A percentile compares a stretch with the other conserved stretches of the same genome.
phyloP scores from a whole-genome alignment of 2,329 filamentous ascomycete species.

The Colletotrichum coccodes region DNA sequence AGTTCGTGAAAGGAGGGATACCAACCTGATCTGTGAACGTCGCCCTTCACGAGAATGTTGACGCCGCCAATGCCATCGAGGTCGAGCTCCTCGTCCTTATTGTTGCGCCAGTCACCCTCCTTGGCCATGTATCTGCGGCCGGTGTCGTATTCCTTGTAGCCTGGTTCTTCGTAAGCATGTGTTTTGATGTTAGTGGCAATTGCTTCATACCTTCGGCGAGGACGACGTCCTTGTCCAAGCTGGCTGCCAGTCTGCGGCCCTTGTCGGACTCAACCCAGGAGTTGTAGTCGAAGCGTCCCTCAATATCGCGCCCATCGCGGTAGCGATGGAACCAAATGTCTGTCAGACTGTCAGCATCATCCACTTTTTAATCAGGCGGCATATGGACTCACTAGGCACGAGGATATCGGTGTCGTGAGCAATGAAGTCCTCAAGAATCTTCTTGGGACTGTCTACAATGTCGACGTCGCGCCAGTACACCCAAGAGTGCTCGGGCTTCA shows the following conservation, averaged over 20 bases:
- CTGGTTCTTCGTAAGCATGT: conserved; percentile 52
- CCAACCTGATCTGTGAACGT: conserved; percentile 93
- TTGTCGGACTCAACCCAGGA: conserved; percentile 97
- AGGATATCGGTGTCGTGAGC: conserved; percentile 93
- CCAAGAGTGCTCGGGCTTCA: conserved; percentile 97
- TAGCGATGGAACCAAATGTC: conserved; percentile 98
- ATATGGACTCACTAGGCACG: conserved; percentile 82
- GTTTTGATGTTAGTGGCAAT: neutral
- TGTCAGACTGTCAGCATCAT: conserved; percentile 48
- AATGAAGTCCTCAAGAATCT: conserved; percentile 94
- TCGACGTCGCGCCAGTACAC: conserved; percentile 99
- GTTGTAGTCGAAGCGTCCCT: conserved; percentile 99
- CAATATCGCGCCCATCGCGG: conserved; percentile 82
- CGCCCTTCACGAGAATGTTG: conserved; percentile 96
- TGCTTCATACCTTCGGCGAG: conserved; percentile 81
- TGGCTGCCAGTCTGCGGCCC: conserved; percentile 77
- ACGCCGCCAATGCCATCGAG: conserved; percentile 97
- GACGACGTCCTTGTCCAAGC: conserved; percentile 81
- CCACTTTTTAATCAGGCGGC: neutral
- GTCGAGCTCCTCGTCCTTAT: conserved; percentile 92
- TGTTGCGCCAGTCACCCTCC: conserved; percentile 91
- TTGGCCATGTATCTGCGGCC: conserved; percentile 88
- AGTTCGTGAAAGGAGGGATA: conserved; percentile 20
- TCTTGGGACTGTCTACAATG: conserved; percentile 88
- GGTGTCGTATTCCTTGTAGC: conserved; percentile 93